Conservation (phyloP, 148 eudicot species). For the Talinum fruticosum region DNA sequence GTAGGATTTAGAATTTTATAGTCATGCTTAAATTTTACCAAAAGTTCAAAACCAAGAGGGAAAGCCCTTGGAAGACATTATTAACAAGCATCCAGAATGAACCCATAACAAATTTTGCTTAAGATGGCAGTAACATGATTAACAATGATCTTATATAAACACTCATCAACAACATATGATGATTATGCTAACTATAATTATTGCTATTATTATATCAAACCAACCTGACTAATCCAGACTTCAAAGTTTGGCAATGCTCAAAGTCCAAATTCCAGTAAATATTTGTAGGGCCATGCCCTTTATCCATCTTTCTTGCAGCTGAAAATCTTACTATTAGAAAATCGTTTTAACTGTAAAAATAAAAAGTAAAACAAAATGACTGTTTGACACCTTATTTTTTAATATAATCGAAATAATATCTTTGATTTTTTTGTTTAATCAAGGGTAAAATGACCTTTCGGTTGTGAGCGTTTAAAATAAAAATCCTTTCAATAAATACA, state of each 20-base stretch:
- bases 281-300: constrained; percentile 1
- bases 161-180: neutral
- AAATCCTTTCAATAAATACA: too few species aligned
- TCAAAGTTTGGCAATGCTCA: neutral
- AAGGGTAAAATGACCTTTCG: too few species aligned
- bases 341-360: too few species aligned
- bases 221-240: neutral
- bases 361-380: neutral
- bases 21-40: too few species aligned
- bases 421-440: too few species aligned
- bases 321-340: neutral
- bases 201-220: neutral
- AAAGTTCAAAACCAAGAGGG: too few species aligned
- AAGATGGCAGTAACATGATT: constrained; percentile 18
- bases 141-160: neutral
- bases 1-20: too few species aligned
- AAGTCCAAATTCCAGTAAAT: neutral
- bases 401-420: too few species aligned
- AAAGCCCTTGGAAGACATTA: too few species aligned
- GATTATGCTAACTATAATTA: neutral
- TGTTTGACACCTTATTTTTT: neutral
- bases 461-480: too few species aligned
- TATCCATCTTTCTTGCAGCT: neutral
- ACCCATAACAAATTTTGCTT: constrained; percentile 7
- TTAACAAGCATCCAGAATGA: neutral